Conservation (phyloP, 2,329 filamentous ascomycete genomes). For the Sporothrix pseudoabietina region DNA sequence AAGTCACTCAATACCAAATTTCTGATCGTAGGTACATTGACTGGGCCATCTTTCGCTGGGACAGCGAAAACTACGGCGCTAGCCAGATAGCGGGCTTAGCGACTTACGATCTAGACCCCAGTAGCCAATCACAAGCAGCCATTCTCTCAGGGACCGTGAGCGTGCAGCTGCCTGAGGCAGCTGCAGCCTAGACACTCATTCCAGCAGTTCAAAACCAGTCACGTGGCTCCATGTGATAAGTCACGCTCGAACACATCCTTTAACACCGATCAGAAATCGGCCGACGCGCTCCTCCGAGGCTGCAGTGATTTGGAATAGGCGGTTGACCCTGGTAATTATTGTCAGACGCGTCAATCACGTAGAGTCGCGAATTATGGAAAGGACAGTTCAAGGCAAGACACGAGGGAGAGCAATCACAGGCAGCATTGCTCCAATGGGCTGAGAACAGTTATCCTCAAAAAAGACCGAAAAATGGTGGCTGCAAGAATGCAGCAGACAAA, state of each 20-base stretch:
- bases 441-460: not conserved
- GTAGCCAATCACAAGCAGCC: not conserved
- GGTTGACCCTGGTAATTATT: not conserved
- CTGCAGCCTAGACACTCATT: too few species aligned
- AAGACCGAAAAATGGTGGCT: not conserved
- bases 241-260: not conserved
- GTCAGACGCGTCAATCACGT: conserved; percentile 12
- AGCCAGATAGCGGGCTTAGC: not conserved
- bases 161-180: conserved; percentile 21
- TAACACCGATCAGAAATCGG: conserved; percentile 13
- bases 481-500: not conserved
- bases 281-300: conserved; percentile 18
- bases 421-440: conserved; percentile 4
- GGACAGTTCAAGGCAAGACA: not conserved
- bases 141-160: not conserved
- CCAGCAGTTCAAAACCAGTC: not conserved
- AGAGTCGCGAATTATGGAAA: not conserved
- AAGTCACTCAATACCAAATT: not conserved
- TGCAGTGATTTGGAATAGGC: conserved; percentile 14
- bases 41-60: not conserved
- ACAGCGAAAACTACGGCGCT: conserved; percentile 9
- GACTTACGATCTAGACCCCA: not conserved
- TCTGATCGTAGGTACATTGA: not conserved
- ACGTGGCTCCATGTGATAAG: not conserved
- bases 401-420: conserved; percentile 1